Evolutionary conservation across 148 eudicot genomes (phyloP).

Genomic region (Rhododendron molle): DNA sequence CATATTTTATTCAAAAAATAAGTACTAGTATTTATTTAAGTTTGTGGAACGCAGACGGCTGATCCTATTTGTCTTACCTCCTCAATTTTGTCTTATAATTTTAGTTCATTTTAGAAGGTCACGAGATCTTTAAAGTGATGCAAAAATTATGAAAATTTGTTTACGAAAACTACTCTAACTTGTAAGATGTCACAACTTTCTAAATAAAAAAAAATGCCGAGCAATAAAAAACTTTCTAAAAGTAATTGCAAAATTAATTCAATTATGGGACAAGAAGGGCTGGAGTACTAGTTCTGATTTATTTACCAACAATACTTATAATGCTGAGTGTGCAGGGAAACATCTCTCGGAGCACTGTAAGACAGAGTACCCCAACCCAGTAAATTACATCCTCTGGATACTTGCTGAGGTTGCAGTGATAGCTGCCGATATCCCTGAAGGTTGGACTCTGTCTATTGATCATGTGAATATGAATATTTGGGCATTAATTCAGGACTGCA

Average conservation of each 20-base stretch:
- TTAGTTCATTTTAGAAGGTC: not conserved
- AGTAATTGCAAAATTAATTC: not conserved
- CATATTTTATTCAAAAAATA: no score
- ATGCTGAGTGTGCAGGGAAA: slow-evolving; percentile 4
- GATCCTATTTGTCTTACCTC: not conserved
- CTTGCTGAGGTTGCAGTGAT: slow-evolving; percentile 27
- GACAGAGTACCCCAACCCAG: slow-evolving; percentile 16
- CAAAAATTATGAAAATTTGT: not conserved
- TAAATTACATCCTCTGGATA: slow-evolving; percentile 20
- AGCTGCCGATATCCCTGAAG: slow-evolving; percentile 29
- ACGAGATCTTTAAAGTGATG: not conserved
- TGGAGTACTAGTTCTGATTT: not conserved
- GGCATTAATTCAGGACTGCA: not conserved
- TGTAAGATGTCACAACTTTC: not conserved
- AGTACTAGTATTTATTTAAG: no score
- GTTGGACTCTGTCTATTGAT: not conserved
- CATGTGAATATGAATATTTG: not conserved
- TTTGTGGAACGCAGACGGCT: no score
- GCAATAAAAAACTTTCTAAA: not conserved
- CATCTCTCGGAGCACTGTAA: slow-evolving; percentile 20
- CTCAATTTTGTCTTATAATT: not conserved
- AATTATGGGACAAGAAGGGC: not conserved
- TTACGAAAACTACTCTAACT: not conserved
- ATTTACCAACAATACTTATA: not conserved
- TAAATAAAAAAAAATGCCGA: not conserved